phyloP scores from a whole-genome alignment of 177 flowering plant genomes.

The Vitis hybrid region DNA sequence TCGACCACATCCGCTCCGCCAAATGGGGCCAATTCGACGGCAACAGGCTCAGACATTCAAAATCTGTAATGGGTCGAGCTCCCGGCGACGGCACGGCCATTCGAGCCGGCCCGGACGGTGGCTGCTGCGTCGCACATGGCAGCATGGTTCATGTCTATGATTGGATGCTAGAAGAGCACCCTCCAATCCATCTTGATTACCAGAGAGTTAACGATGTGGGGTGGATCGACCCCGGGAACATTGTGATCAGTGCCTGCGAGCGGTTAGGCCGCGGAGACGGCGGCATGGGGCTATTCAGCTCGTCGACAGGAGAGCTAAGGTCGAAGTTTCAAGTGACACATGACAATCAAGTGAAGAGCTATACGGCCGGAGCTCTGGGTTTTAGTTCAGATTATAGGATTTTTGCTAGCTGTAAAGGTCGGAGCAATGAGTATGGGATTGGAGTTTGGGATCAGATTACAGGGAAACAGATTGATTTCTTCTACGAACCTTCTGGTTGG shows the following conservation, averaged over 20 bases:
- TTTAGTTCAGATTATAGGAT: constrained; percentile 46
- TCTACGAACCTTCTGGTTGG: constrained; percentile 80
- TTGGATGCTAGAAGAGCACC: constrained; percentile 83
- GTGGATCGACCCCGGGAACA: constrained; percentile 53
- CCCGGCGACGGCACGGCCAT: constrained; percentile 93
- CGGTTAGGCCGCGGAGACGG: constrained; percentile 69
- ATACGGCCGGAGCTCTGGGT: constrained; percentile 76
- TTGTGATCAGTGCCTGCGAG: constrained; percentile 69
- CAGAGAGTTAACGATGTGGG: constrained; percentile 80
- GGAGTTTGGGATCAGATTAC: constrained; percentile 88
- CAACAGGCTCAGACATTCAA: constrained; percentile 46
- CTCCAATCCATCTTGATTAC: constrained; percentile 68
- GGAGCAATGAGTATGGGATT: constrained; percentile 87
- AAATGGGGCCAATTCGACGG: constrained; percentile 90
- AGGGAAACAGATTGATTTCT: constrained; percentile 82
- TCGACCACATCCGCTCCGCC: constrained; percentile 69
- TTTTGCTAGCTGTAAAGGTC: constrained; percentile 81
- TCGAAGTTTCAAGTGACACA: constrained; percentile 66
- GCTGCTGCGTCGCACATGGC: constrained; percentile 88
- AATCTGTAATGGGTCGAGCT: constrained; percentile 57
- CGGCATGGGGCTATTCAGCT: constrained; percentile 77
- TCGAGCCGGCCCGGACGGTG: constrained; percentile 84
- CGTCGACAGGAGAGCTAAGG: constrained; percentile 61
- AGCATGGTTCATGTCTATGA: constrained; percentile 82
- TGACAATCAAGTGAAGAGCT: constrained; percentile 66